Percentiles rank a stretch among this genome's conserved stretches.
Conservation (phyloP, 805 yeast genomes). For the Saccharomycopsis malanga region DNA sequence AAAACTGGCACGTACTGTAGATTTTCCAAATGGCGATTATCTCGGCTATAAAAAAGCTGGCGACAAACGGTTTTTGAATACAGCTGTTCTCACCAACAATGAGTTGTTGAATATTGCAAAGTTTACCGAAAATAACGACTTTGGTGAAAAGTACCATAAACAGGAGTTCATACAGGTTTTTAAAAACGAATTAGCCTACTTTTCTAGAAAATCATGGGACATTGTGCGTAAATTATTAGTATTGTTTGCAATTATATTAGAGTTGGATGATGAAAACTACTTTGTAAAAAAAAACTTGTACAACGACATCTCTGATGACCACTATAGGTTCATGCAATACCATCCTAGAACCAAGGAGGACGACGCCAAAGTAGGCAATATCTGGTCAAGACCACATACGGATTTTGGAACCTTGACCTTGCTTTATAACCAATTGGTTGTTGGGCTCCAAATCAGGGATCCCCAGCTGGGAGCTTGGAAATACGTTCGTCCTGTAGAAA, state of each 20-base stretch:
- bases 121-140: constrained; percentile 21
- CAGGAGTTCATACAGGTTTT: constrained; percentile 26
- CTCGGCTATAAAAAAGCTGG: constrained; percentile 7
- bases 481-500: constrained; percentile 31
- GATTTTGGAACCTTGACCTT: constrained; percentile 34
- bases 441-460: constrained; percentile 32
- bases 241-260: constrained; percentile 32
- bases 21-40: constrained; percentile 10
- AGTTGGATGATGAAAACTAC: constrained; percentile 29
- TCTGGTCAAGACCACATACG: constrained; percentile 33
- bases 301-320: constrained; percentile 32
- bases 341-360: constrained; percentile 28
- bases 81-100: constrained; percentile 5
- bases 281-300: constrained; percentile 30
- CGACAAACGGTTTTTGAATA: constrained; percentile 4
- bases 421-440: constrained; percentile 32
- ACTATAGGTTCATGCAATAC: constrained; percentile 32
- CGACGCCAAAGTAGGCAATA: constrained; percentile 29
- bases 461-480: constrained; percentile 30
- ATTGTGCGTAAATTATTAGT: constrained; percentile 27
- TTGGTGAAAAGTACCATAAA: constrained; percentile 17
- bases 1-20: constrained; percentile 4
- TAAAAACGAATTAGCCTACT: constrained; percentile 24
- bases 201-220: constrained; percentile 27
- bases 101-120: constrained; percentile 9